Evolutionary conservation across 441 rosid species (phyloP).

Genomic region (Erodium trifolium): DNA sequence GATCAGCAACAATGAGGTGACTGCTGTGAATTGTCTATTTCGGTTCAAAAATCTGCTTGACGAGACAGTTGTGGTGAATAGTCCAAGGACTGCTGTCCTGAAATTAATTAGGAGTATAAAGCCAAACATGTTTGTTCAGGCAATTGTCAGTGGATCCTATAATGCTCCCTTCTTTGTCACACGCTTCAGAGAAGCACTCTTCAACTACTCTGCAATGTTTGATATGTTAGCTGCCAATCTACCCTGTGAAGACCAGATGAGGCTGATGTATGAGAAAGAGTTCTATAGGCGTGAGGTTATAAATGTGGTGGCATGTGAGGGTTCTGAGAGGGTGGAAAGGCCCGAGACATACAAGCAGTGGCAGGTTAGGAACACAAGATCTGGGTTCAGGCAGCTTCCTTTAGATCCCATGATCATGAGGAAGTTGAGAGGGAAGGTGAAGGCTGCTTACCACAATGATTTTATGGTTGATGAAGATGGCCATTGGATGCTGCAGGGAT

Average conservation of each 20-base stretch:
- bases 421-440: constrained; percentile 34
- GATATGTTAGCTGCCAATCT: constrained; percentile 32
- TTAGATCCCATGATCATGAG: constrained; percentile 27
- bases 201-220: constrained; percentile 46
- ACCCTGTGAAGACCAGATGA: constrained; percentile 32
- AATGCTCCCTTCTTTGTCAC: constrained; percentile 46
- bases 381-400: constrained; percentile 60
- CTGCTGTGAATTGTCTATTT: constrained; percentile 25
- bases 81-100: constrained; percentile 26
- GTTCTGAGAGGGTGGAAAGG: constrained; percentile 55
- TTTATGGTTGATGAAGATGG: constrained; percentile 59
- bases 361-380: constrained; percentile 58
- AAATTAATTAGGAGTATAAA: constrained; percentile 28
- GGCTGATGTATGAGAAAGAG: constrained; percentile 46
- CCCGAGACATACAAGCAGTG: constrained; percentile 87
- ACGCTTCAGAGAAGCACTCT: constrained; percentile 48
- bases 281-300: constrained; percentile 34
- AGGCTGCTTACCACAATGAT: constrained; percentile 32
- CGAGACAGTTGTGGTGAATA: constrained; percentile 21
- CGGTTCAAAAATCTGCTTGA: constrained; percentile 26
- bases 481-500: constrained; percentile 82
- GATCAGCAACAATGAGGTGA: constrained; percentile 19
- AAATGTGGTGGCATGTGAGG: constrained; percentile 54
- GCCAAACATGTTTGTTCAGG: constrained; percentile 28
- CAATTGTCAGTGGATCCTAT: constrained; percentile 42